Evolutionary conservation across 495 filamentous ascomycete genomes (phyloP).

Genomic region (Hypoxylon subgilvum): DNA sequence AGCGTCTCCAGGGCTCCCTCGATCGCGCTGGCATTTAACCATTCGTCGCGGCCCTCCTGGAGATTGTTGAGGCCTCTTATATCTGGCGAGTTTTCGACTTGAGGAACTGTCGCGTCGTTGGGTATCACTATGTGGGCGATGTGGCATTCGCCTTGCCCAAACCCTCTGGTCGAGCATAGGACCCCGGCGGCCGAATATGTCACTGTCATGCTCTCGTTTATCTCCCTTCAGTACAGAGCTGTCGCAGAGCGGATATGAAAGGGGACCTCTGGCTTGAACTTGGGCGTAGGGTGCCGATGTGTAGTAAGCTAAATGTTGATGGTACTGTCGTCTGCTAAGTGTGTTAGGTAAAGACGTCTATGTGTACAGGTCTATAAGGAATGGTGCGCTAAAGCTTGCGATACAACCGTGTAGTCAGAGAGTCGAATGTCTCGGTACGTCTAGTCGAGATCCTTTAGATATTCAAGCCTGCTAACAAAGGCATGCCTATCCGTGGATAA

Average conservation of each 20-base stretch:
- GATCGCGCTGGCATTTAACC: conserved; percentile 25
- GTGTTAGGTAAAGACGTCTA: too few relatives aligned
- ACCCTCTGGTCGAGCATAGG: conserved; percentile 3
- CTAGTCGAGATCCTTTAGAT: neutral
- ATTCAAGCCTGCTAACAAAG: conserved; percentile 18
- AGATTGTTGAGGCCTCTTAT: conserved; percentile 31
- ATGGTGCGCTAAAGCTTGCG: too few relatives aligned
- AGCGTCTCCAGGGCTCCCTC: conserved; percentile 22
- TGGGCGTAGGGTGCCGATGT: too few relatives aligned
- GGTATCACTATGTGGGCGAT: conserved; percentile 17
- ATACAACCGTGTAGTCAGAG: too few relatives aligned
- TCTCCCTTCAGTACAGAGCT: too few relatives aligned
- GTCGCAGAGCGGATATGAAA: too few relatives aligned
- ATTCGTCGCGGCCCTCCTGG: conserved; percentile 16
- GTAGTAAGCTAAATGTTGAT: too few relatives aligned
- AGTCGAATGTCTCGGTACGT: neutral
- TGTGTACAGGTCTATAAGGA: too few relatives aligned
- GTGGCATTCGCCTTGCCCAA: conserved; percentile 1
- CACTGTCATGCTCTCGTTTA: too few relatives aligned
- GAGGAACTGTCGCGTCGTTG: neutral
- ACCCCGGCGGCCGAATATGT: conserved; percentile 10
- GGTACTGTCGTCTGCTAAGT: too few relatives aligned
- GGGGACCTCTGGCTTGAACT: too few relatives aligned
- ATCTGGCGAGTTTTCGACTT: conserved; percentile 15
- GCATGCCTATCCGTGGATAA: neutral